Base-by-base conservation (phyloP, 805 yeast species). In the Lipomyces japonicus region DNA sequence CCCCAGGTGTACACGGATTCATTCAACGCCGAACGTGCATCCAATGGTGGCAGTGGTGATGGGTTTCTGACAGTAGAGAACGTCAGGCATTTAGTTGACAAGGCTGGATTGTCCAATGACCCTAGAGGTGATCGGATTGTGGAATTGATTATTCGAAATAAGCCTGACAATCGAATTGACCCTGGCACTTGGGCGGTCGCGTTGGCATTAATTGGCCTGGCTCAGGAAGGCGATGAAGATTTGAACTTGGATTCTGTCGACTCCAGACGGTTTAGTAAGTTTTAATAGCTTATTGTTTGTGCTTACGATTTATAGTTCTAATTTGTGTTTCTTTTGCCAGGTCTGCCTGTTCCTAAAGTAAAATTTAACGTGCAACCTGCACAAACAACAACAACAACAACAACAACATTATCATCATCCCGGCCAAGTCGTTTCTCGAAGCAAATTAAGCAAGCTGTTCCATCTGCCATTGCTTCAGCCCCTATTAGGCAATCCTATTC, bases 181-280 rank as follows among this genome's bases (percentile, higher is more conserved):
- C 48, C 55, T 23, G 61, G 61, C 41, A 42, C 57, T n/a, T 66
- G 69, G 68, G 50, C 64, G 42, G 62, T 58, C 19, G 67, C 63
- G 6, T 50, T 67, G 63, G 69, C 68, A 9, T 49, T 66, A 28
- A 51, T 62, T 9, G 68, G 66, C n/a, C 58, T 66, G n/a, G 64
- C 65, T 10, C 69, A 66, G 51, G 47, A 47, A 23, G 68, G 68
- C 24, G 63, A 63, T 30, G 53, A 56, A 16, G 65, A 65, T 41
- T 47, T 66, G 16, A 50, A 56, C 26, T 52, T 65, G 36, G 69
- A 63, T 43, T 38, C 61, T 4, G 65, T 66, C 31, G 62, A 62
- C 35, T 51, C 53, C 26, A 41, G 53, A 16, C 47, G 61, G 16
- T 41, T 50, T 41, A 48, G 59, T 47, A 36, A 22, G 52, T 48